Evolutionary conservation across 805 yeast genomes (phyloP), one percentile per base, ranked within the genome.

Genomic region (Isabelozyma gotoi): DNA sequence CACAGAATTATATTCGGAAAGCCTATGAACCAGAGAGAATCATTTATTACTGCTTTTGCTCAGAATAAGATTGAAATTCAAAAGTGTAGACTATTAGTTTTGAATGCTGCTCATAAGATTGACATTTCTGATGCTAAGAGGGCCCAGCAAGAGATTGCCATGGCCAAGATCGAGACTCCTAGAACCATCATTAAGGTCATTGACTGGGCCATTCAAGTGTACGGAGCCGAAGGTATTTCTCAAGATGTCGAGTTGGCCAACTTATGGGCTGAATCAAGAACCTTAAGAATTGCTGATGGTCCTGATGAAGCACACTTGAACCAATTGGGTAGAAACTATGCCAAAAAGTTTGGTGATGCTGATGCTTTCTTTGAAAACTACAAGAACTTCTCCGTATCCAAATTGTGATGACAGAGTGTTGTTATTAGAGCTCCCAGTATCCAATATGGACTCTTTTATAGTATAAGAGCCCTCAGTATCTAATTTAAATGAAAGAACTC

Each of bases 281-380:
- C 82, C 36, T 69, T 81, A 43, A 65, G 86, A 48, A 77, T 81
- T 43, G 85, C 86, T 12, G 87, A 82, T 57, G 86, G 86, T 10
- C 87, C 87, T 2, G 86, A 81, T 64, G 86, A 81, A 58, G 83
- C 82, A 3, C 85, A 82, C 56, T 62, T 78, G 56, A 63, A 65
- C 46, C 85, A 81, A 61, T 65, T 82, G 49, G 85, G 80, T 5
- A 71, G 78, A 45, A 58, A 65, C 36, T 77, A 74, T 44, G 61
- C 68, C 10, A 74, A 73, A 52, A 56, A 56, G 33, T 70, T 68
- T 39, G 49, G 53, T 2, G 44, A 47, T n/a, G 68, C 66, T 37
- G 74, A 73, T 45, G 59, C 62, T 19, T 68, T 53, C 43, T 69
- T 71, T 45, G 59, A 44, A 24, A 49, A 44, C 34, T 32, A 32